These are phyloP conservation scores for Ceratocystis papillata DNA, from an alignment of 2,329 filamentous ascomycete genomes.

Conservation along the genomic window DNA sequence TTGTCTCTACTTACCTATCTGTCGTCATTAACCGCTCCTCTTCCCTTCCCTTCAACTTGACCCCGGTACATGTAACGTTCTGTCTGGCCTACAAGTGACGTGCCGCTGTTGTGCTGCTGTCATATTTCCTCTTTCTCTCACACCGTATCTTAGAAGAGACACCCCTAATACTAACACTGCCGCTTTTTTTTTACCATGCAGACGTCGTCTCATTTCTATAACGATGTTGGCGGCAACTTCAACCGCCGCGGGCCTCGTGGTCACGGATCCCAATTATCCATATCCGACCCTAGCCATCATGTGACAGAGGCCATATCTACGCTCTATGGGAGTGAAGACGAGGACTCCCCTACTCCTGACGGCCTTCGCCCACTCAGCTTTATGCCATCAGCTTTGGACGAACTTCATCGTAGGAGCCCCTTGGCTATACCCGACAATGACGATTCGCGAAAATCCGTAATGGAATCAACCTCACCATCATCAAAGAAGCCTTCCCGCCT, in stretches of 20 bases:
- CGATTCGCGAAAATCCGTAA: constrained; percentile 35
- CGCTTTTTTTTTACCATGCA: constrained; percentile 29
- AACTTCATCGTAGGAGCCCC: constrained; percentile 26
- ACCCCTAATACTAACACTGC: constrained; percentile 25
- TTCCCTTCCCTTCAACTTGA: neutral
- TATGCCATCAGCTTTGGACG: constrained; percentile 33
- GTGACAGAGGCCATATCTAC: constrained; percentile 89
- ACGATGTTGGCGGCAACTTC: constrained; percentile 47
- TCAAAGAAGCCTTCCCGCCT: constrained; percentile 36
- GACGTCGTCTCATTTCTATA: constrained; percentile 49
- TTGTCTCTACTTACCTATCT: neutral
- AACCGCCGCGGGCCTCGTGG: constrained; percentile 42
- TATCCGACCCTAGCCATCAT: constrained; percentile 86
- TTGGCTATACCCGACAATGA: constrained; percentile 28
- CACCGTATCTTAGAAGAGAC: neutral
- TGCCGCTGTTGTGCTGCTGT: too few relatives aligned
- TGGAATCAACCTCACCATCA: constrained; percentile 36
- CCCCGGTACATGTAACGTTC: constrained; percentile 2
- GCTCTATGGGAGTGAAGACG: constrained; percentile 69
- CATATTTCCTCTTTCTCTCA: neutral
- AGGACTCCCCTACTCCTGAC: constrained; percentile 40
- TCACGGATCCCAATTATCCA: constrained; percentile 48
- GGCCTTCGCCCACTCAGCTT: constrained; percentile 60
- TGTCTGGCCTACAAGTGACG: neutral
- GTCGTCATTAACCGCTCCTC: too few relatives aligned